Base-by-base conservation (phyloP, 2,329 filamentous ascomycete genomes). In the Lecanicillium sp. region DNA sequence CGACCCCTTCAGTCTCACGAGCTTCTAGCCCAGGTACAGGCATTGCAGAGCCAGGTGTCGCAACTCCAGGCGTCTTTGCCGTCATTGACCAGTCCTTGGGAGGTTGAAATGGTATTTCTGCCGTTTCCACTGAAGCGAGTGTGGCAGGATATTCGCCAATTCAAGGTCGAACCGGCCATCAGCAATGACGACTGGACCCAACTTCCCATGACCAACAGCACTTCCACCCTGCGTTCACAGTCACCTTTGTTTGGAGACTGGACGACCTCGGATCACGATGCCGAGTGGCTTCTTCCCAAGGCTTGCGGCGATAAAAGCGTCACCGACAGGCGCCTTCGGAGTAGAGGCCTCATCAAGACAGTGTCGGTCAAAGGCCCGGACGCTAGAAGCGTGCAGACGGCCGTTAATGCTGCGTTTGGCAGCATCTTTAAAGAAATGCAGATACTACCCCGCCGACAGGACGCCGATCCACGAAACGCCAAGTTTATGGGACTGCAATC, bases 31-130 rank as follows among this genome's bases (percentile, higher is more conserved):
- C 68, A 77, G 45, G 59, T 79, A 2, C 64, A 73, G 45, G 55
- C 57, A 6, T 55, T 78, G 1, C 66, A 71, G 46, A 64, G 67
- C 3, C 69, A 73, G 44, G 60, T 78, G 35, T 58, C 65, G 20
- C 65, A 74, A 31, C 64, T 86, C 9, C 79, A 84, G 55, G 69
- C 71, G 5, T 64, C 72, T 9, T 58, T 78, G 20, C 83, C 84
- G n/a, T 78, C 81, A 0, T 65, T 66, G 19, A 59, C 62, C 30
- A 68, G 74, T 29, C 81, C 84, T 0, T 88, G 84, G 81, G 75
- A 84, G 46, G 64, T 90, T 2, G 84, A 89, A 52, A 80, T 89
- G 4, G 77, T 89, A 2, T 77, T 88, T 41, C 57, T 89, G 7
- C 85, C 85, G 1, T 90, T 86, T 55, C 68, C 71, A 2, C 59